Evolutionary conservation across 1,139 yeast species (phyloP), one percentile per base, ranked within the genome.

Genomic region (Candida buenavistaensis): DNA sequence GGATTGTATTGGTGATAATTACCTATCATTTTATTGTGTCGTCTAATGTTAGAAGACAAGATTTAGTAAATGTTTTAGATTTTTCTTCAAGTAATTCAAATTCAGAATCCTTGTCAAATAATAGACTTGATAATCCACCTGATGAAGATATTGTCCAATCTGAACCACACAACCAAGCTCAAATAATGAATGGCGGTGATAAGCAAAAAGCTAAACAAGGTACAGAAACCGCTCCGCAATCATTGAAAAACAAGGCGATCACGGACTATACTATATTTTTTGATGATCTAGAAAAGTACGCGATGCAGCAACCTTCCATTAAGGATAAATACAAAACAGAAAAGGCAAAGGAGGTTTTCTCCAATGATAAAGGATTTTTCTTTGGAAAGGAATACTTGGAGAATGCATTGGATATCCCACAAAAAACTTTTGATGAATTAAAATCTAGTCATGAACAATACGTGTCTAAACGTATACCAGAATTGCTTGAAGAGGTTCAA

Each of bases 301-400:
- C 50, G 8, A 55, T 63, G 9, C 41, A 50, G 10, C 46, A 62
- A 1, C 61, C 58, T 3, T 58, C 68, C 7, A 46, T 69, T 30
- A 70, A 68, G 43, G 62, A 41, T 28, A 55, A 59, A 26, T 69
- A 68, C 47, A 57, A 54, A 32, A 43, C 48, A 2, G 59, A 50
- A 14, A 54, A 55, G 33, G 74, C 73, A 5, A 49, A 44, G 30
- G 72, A 68, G 39, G 33, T 49, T 14, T 61, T 59, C 34, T 43
- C 59, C 11, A 39, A 38, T 19, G 52, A 52, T 28, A 51, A 44
- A 10, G 47, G 48, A n/a, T 59, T 63, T 36, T 43, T 65, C 6
- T 64, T 68, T 40, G 55, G 61, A 26, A 68, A 68, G 41, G 62
- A 59, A 14, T 66, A 64, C 40, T 55, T 69, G 36, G 70, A 64